phyloP scores from a whole-genome alignment of 2,329 filamentous ascomycete species.

The Rachicladosporium sp. region DNA sequence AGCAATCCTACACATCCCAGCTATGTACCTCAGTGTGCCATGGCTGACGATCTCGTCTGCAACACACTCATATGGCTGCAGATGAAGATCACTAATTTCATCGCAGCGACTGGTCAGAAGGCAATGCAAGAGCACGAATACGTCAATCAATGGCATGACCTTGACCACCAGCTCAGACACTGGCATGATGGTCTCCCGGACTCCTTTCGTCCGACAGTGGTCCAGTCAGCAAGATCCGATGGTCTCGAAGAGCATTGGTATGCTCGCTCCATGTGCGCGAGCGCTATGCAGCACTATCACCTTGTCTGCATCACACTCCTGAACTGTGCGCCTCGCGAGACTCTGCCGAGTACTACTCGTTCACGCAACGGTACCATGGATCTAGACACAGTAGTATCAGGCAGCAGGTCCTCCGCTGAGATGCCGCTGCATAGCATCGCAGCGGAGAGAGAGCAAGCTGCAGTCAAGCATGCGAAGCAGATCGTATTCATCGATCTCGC shows the following conservation, averaged over 20 bases:
- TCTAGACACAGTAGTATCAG: no score
- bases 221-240: conserved; percentile 22
- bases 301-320: conserved; percentile 51
- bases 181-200: conserved; percentile 49
- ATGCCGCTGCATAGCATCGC: no score
- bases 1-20: conserved; percentile 35
- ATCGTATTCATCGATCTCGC: conserved; percentile 49
- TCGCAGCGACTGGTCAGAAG: conserved; percentile 44
- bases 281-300: conserved; percentile 54
- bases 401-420: no score
- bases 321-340: conserved; percentile 8
- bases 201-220: conserved; percentile 46
- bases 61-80: conserved; percentile 55
- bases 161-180: conserved; percentile 44
- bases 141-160: conserved; percentile 40
- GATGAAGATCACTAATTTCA: conserved; percentile 54
- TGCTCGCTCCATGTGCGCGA: conserved; percentile 49
- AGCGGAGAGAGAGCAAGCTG: conserved; percentile 15
- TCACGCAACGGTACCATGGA: no score
- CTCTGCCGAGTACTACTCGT: no score
- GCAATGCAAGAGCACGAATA: conserved; percentile 37
- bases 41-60: conserved; percentile 51
- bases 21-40: conserved; percentile 30
- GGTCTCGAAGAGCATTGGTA: conserved; percentile 47
- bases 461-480: conserved; percentile 48